phyloP scores from a whole-genome alignment of 192 early-diverging fungal genomes.

The Pilobolus umbonatus region DNA sequence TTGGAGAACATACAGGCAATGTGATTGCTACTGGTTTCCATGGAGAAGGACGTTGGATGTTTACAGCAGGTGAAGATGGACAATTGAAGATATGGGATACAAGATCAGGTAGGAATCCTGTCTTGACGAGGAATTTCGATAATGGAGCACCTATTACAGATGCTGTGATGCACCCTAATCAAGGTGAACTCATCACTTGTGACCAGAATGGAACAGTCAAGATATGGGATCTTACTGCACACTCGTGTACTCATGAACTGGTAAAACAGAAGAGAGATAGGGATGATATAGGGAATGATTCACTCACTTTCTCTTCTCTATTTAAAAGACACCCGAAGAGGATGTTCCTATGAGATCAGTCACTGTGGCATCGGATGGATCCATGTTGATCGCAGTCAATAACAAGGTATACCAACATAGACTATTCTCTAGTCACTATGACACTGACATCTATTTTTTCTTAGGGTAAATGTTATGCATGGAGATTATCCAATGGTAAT shows the following conservation, averaged over 20 bases:
- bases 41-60: slow-evolving; percentile 72
- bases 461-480: slow-evolving; percentile 56
- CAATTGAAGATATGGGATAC: slow-evolving; percentile 81
- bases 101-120: slow-evolving; percentile 41
- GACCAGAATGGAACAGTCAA: slow-evolving; percentile 73
- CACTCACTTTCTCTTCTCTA: background rate
- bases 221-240: slow-evolving; percentile 65
- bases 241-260: slow-evolving; percentile 59
- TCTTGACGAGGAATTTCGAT: slow-evolving; percentile 51
- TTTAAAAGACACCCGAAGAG: slow-evolving; percentile 58
- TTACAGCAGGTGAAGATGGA: slow-evolving; percentile 71
- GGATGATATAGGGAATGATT: background rate
- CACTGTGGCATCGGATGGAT: slow-evolving; percentile 77
- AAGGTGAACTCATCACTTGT: slow-evolving; percentile 79
- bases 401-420: slow-evolving; percentile 57
- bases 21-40: slow-evolving; percentile 60
- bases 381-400: slow-evolving; percentile 77
- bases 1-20: slow-evolving; percentile 58
- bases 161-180: slow-evolving; percentile 69
- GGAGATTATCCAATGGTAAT: slow-evolving; percentile 62
- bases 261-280: slow-evolving; percentile 18
- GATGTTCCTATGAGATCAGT: slow-evolving; percentile 78
- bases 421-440: background rate
- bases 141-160: slow-evolving; percentile 56
- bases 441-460: background rate